Base-by-base conservation (phyloP, 257 asterid species). In the Leptodermis oblonga region DNA sequence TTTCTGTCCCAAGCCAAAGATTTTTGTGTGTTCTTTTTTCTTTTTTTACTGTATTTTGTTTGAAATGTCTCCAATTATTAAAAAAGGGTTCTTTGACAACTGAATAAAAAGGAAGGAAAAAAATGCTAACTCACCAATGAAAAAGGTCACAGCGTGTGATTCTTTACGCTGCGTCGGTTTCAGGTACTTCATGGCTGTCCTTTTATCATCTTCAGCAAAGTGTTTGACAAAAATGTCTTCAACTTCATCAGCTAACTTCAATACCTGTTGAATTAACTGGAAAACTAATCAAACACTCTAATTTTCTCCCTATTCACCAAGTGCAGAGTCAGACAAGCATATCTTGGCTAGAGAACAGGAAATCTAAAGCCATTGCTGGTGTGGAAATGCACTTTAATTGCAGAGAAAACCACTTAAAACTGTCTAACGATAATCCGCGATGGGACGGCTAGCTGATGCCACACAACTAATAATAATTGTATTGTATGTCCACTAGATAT, bases 181-280 rank as follows among this genome's bases (percentile, higher is more conserved):
- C 48, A 92, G 92, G 88, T 90, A 92, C 67, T 85, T 90, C 97
- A 92, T 86, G 71, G 97, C 98, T 71, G 80, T 90, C 58, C 89
- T 79, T 81, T 52, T 84, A 70, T 92, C 85, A 82, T 90, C 95
- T 74, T 83, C 83, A 59, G 92, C 95, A 85, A 90, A 92, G 65
- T 90, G 82, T 81, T 83, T 78, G 62, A 84, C 77, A 58, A 92
- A 90, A 73, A 86, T 81, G 54, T 85, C 93, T 84, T 92, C 98
- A 71, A 92, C 93, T 49, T 88, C 96, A 75, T 88, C 97, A 72
- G 93, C 84, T 75, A 92, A 81, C 77, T 88, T 90, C 68, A 88
- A 22, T 65, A 71, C 87, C 97, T 94, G 90, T 72, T 41, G 72
- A 53, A 51, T n/a, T 51, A 7, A 0, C 8, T 49, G 33, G 17